These are phyloP conservation scores for Neonectria hederae DNA, from an alignment of 2,329 filamentous ascomycete species.

Conservation along the genomic window DNA sequence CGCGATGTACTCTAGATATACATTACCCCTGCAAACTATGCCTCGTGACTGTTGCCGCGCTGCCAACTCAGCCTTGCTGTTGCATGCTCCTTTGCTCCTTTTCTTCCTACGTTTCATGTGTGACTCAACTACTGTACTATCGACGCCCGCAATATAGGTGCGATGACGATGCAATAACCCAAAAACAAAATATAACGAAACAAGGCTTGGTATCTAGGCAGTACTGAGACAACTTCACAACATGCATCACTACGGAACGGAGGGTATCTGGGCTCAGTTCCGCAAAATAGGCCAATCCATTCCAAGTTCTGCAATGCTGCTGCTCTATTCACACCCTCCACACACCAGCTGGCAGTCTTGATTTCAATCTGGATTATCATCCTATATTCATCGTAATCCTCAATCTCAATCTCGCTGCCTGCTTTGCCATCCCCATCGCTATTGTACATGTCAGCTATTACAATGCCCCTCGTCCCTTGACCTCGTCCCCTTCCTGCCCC, in stretches of 20 bases:
- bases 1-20: background rate
- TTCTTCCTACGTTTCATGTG: background rate
- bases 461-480: slow-evolving; percentile 27
- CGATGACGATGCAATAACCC: background rate
- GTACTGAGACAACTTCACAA: slow-evolving; percentile 8
- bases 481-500: slow-evolving; percentile 8
- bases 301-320: slow-evolving; percentile 35
- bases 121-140: background rate
- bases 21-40: background rate
- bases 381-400: slow-evolving; percentile 36
- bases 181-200: background rate
- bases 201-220: background rate
- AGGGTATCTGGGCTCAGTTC: slow-evolving; percentile 30
- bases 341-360: slow-evolving; percentile 25
- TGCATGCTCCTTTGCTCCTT: background rate
- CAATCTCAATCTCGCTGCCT: slow-evolving; percentile 13
- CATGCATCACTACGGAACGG: slow-evolving; percentile 18
- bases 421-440: slow-evolving; percentile 30
- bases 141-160: background rate
- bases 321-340: slow-evolving; percentile 18
- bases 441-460: slow-evolving; percentile 43
- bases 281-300: slow-evolving; percentile 37
- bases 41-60: background rate
- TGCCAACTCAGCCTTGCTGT: background rate
- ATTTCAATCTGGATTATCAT: slow-evolving; percentile 43